Base-by-base conservation (phyloP, 2,329 filamentous ascomycete species). In the Plectosphaerella sp. region DNA sequence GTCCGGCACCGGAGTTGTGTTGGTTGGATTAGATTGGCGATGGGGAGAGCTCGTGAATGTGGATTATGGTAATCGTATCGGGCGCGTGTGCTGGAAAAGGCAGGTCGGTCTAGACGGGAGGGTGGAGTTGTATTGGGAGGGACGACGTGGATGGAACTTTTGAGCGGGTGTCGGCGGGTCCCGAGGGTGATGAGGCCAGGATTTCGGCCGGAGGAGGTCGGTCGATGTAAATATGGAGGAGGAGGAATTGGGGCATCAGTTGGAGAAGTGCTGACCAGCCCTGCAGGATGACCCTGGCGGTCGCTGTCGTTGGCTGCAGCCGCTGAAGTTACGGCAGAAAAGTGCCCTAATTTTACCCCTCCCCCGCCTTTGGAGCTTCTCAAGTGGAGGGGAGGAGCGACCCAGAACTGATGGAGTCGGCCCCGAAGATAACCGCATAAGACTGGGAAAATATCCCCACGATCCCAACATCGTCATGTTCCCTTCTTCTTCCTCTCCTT, bases 101-200 rank as follows among this genome's bases (percentile, higher is more conserved):
- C 45, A 47, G 45, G 45, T 47, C 45, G 22, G 22, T 22, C 22
- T 3, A 5, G 22, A 5, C 15, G 22, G 20, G 8, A 9, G 8
- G 11, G 22, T 22, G 22, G 22, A 7, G 8, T 33, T 33, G 28
- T 33, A 7, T 9, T 3, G 28, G 4, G 45, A 14, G 16, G n/a
- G 24, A n/a, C 22, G n/a, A n/a, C 24, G 16, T 20, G 20, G 42
- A 11, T 24, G 24, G 20, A 25, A 16, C 22, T 20, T 22, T 33
- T 16, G 16, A 24, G 25, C 48, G 48, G 48, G 48, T 22, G 36
- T 42, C 48, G 48, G 48, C 48, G 48, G 48, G 39, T 39, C 39
- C 48, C 48, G 48, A 43, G 25, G 37, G 48, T n/a, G 37, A 49
- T 24, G 16, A 16, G 41, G n/a, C 15, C 39, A 18, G 39, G 39